Conservation (phyloP, 805 yeast species). For the Ogataea neopini region DNA sequence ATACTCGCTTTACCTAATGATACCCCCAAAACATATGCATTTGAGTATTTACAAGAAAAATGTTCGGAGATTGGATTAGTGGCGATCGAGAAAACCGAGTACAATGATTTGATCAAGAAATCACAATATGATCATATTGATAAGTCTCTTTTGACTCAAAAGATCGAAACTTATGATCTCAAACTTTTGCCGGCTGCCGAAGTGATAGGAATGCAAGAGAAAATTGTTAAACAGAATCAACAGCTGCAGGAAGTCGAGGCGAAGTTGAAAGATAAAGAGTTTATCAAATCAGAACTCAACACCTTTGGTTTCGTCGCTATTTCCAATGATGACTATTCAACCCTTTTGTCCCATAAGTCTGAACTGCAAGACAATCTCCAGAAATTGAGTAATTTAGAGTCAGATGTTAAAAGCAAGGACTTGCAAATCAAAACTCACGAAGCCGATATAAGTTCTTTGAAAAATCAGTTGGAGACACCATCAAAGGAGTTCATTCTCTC, state of each 20-base stretch:
- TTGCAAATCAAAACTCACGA: constrained; percentile 6
- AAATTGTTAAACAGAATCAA: not conserved
- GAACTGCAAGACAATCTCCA: constrained; percentile 3
- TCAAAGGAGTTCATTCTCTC: constrained; percentile 12
- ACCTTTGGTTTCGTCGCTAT: constrained; percentile 2
- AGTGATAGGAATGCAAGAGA: not conserved
- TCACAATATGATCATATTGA: constrained; percentile 24
- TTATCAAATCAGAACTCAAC: constrained; percentile 6
- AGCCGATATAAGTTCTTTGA: constrained; percentile 5
- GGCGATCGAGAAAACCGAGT: constrained; percentile 21
- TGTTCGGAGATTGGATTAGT: constrained; percentile 22
- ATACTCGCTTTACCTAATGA: constrained; percentile 32
- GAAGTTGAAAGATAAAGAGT: constrained; percentile 1
- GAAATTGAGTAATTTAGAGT: not conserved
- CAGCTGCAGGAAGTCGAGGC: not conserved
- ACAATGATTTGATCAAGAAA: constrained; percentile 24
- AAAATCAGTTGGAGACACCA: constrained; percentile 22
- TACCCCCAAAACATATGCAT: constrained; percentile 12
- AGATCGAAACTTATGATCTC: constrained; percentile 22
- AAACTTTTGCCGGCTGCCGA: constrained; percentile 17
- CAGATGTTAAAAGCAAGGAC: constrained; percentile 2
- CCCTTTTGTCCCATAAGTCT: constrained; percentile 16
- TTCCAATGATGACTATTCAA: constrained; percentile 7
- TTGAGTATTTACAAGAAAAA: constrained; percentile 10
- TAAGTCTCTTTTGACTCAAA: constrained; percentile 18